Evolutionary conservation across 768 basidiomycete species (phyloP).

Genomic region (Russula lepida): DNA sequence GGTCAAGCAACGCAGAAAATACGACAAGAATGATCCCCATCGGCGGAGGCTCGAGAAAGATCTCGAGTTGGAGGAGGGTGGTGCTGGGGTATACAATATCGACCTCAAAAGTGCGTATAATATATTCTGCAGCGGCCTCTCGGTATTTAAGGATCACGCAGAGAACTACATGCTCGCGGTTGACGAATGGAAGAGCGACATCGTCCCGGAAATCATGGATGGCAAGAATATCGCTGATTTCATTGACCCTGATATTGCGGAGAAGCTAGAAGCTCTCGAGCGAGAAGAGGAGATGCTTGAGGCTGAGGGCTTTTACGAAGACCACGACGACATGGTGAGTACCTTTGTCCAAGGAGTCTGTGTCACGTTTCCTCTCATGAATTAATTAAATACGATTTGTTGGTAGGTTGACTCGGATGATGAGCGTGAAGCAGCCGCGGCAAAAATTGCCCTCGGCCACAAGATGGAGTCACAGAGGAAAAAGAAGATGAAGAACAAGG

Average conservation of each 20-base stretch:
- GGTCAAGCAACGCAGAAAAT: conserved; percentile 68
- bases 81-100: conserved; percentile 85
- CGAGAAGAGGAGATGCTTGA: conserved; percentile 92
- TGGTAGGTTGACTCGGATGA: conserved; percentile 49
- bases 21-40: conserved; percentile 82
- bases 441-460: conserved; percentile 48
- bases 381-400: neutral
- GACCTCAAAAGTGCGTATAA: conserved; percentile 77
- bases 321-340: conserved; percentile 76
- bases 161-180: conserved; percentile 87
- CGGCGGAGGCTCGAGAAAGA: conserved; percentile 68
- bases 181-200: conserved; percentile 91
- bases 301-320: conserved; percentile 91
- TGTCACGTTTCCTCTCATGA: neutral
- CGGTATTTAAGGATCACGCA: conserved; percentile 27
- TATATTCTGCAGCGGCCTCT: neutral
- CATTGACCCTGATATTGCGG: conserved; percentile 93
- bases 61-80: conserved; percentile 77
- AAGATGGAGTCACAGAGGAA: conserved; percentile 75
- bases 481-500: conserved; percentile 79
- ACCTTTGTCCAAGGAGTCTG: neutral
- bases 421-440: conserved; percentile 65
- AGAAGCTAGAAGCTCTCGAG: conserved; percentile 95
- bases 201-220: conserved; percentile 97
- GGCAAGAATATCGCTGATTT: conserved; percentile 99